These are phyloP conservation scores for Daedaleopsis sinensis DNA, from an alignment of 768 basidiomycete species.

Conservation along the genomic window DNA sequence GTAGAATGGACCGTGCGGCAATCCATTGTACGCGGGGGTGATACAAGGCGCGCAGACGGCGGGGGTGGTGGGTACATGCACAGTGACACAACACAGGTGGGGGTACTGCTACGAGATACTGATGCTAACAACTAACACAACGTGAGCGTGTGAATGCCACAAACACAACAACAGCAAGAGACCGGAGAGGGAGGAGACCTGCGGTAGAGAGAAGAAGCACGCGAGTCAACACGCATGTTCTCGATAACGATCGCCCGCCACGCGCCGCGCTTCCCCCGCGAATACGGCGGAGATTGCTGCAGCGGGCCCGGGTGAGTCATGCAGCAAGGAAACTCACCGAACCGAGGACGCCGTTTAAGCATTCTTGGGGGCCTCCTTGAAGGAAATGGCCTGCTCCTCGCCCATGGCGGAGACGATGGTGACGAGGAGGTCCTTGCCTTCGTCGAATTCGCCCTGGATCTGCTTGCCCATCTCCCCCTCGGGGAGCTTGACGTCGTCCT, in stretches of 20 bases:
- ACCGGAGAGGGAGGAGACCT: slow-evolving; percentile 16
- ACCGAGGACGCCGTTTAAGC: slow-evolving; percentile 20
- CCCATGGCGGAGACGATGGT: slow-evolving; percentile 89
- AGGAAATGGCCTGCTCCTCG: slow-evolving; percentile 90
- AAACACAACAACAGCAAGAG: slow-evolving; percentile 25
- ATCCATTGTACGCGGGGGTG: slow-evolving; percentile 20
- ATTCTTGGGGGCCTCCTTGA: slow-evolving; percentile 86
- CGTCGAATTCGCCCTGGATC: slow-evolving; percentile 74
- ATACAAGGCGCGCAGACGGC: slow-evolving; percentile 22
- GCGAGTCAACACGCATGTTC: neutral
- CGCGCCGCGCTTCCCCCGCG: neutral
- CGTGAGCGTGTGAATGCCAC: slow-evolving; percentile 22
- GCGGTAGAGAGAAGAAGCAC: slow-evolving; percentile 3
- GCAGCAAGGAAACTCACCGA: slow-evolving; percentile 5
- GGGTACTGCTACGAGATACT: slow-evolving; percentile 28
- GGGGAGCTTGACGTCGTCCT: slow-evolving; percentile 95
- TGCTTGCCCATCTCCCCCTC: slow-evolving; percentile 79
- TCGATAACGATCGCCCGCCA: neutral
- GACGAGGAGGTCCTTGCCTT: slow-evolving; percentile 85
- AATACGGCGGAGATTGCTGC: neutral
- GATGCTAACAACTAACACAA: slow-evolving; percentile 23
- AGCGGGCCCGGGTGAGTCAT: neutral
- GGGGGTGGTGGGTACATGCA: slow-evolving; percentile 26
- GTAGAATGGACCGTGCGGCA: slow-evolving; percentile 19
- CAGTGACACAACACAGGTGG: slow-evolving; percentile 10